phyloP scores from a whole-genome alignment of 441 rosid genomes.

The Adansonia gregorii region DNA sequence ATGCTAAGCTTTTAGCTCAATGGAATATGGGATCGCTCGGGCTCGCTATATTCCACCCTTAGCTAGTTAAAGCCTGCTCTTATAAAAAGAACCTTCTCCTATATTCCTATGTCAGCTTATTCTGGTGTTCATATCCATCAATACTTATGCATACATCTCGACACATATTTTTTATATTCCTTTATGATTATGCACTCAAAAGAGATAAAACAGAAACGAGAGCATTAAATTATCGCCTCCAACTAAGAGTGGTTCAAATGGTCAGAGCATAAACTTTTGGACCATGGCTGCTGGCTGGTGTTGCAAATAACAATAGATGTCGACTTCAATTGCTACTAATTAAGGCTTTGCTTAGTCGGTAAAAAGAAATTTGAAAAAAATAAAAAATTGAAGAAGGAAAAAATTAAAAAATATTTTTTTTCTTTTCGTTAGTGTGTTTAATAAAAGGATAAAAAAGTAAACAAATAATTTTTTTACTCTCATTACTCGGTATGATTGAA shows the following conservation, averaged over 20 bases:
- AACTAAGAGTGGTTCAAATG: slow-evolving; percentile 46
- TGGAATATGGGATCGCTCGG: slow-evolving; percentile 25
- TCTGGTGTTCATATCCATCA: slow-evolving; percentile 32
- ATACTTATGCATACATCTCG: slow-evolving; percentile 24
- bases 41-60: slow-evolving; percentile 35
- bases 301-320: slow-evolving; percentile 15
- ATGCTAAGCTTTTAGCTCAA: slow-evolving; percentile 37
- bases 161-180: slow-evolving; percentile 16
- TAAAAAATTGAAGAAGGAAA: too few relatives aligned
- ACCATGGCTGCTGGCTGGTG: slow-evolving; percentile 31
- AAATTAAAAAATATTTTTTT: too few relatives aligned
- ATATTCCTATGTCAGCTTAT: slow-evolving; percentile 14
- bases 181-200: slow-evolving; percentile 24
- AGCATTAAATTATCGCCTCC: slow-evolving; percentile 28
- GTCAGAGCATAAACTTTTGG: slow-evolving; percentile 42
- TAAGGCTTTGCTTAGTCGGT: not conserved
- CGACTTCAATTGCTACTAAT: not conserved
- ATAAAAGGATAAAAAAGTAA: too few relatives aligned
- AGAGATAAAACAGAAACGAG: not conserved
- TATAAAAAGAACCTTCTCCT: slow-evolving; percentile 8
- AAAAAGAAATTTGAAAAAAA: too few relatives aligned
- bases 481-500: too few relatives aligned
- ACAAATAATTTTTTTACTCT: too few relatives aligned
- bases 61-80: not conserved
- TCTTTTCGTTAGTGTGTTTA: too few relatives aligned